phyloP scores from a whole-genome alignment of 1,284 basidiomycete genomes.

The Sporisorium iseilematis-ciliati region DNA sequence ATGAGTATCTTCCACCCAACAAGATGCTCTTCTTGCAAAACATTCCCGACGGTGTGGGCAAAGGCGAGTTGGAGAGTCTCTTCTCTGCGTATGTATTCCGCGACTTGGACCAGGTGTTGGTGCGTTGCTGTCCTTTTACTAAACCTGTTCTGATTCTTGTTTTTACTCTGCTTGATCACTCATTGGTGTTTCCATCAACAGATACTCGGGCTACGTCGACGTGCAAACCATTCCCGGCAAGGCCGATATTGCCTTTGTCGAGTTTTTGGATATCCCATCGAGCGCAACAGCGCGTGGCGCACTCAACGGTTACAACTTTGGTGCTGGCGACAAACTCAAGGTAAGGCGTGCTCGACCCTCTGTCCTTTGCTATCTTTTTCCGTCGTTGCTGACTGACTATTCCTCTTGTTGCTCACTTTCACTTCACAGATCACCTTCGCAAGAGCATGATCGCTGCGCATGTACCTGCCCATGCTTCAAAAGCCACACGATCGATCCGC shows the following conservation, averaged over 20 bases:
- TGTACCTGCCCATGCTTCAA: neutral
- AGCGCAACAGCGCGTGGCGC: slow-evolving; percentile 62
- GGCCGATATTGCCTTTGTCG: slow-evolving; percentile 66
- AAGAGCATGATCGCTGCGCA: slow-evolving; percentile 20
- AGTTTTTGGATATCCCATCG: slow-evolving; percentile 61
- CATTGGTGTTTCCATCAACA: slow-evolving; percentile 8
- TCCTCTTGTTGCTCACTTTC: neutral
- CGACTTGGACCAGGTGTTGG: neutral
- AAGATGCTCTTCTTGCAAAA: slow-evolving; percentile 95
- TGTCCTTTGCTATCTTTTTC: neutral
- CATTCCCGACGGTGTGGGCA: slow-evolving; percentile 55
- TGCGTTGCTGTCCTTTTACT: neutral
- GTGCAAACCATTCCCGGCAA: slow-evolving; percentile 67
- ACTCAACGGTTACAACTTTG: slow-evolving; percentile 65
- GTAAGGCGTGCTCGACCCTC: slow-evolving; percentile 20
- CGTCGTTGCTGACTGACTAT: slow-evolving; percentile 2
- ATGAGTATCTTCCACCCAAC: slow-evolving; percentile 99
- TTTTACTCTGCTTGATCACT: neutral
- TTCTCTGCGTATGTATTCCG: slow-evolving; percentile 56
- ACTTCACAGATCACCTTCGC: slow-evolving; percentile 53
- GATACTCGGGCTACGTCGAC: slow-evolving; percentile 59
- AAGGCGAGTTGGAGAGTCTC: slow-evolving; percentile 58
- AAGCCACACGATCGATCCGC: slow-evolving; percentile 44
- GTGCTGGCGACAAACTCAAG: slow-evolving; percentile 63
- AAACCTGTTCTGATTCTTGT: neutral